A percentile compares a stretch with the other conserved stretches of the same genome.
phyloP scores from a whole-genome alignment of 78 protist genomes.

The Pigoraptor vietnamica region DNA sequence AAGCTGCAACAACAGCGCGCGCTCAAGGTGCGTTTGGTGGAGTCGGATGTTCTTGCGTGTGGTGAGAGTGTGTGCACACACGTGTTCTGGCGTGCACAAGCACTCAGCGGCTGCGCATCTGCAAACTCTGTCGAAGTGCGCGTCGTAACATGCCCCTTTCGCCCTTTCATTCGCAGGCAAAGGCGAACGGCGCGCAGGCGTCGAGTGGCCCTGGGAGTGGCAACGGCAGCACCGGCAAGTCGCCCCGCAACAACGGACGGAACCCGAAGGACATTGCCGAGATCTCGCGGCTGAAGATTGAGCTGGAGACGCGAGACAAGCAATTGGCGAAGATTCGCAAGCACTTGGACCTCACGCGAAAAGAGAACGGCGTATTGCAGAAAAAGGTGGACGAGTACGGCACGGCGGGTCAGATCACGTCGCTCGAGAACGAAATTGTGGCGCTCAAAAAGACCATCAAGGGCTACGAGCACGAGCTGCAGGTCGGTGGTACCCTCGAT shows the following conservation, averaged over 20 bases:
- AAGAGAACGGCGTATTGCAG: not conserved
- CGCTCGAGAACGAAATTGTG: not conserved
- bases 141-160: too few relatives aligned
- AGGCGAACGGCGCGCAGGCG: too few relatives aligned
- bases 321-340: not conserved
- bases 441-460: not conserved
- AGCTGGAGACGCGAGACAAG: not conserved
- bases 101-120: too few relatives aligned
- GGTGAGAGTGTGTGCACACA: too few relatives aligned
- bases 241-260: not conserved
- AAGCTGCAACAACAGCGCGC: not conserved
- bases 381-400: not conserved
- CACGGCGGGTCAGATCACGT: not conserved
- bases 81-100: too few relatives aligned
- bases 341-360: not conserved
- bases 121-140: too few relatives aligned
- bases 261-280: not conserved
- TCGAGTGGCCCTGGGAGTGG: not conserved
- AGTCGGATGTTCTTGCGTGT: not conserved
- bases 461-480: not conserved
- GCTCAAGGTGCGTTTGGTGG: not conserved
- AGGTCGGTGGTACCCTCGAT: too few relatives aligned
- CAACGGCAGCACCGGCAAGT: not conserved
- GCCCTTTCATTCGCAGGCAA: too few relatives aligned
- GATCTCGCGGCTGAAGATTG: not conserved